These are phyloP conservation scores for Beta corolliflora DNA, from an alignment of 179 eudicot genomes.

Conservation along the genomic window DNA sequence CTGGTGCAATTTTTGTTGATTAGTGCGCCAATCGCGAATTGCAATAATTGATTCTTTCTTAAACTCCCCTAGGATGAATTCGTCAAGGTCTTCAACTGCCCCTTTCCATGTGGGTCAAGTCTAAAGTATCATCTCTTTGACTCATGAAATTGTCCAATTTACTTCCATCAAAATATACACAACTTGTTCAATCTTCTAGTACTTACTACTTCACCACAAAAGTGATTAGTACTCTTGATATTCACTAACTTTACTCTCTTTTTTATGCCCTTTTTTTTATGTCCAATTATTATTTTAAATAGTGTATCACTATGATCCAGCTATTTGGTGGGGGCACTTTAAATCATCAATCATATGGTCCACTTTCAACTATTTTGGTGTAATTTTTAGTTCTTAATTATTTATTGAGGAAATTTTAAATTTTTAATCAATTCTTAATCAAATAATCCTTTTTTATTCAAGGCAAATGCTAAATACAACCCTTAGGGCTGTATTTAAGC, in stretches of 20 bases:
- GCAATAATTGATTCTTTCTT: not conserved
- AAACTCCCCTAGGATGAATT: not conserved
- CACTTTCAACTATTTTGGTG: not conserved
- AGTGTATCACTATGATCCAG: conserved; percentile 1
- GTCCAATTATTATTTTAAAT: no score
- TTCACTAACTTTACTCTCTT: not conserved
- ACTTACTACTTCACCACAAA: not conserved
- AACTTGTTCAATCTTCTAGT: conserved; percentile 7
- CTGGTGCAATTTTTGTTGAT: not conserved
- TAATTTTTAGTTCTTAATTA: no score
- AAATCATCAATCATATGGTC: conserved; percentile 9
- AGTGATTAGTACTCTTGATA: not conserved
- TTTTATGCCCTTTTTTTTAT: not conserved
- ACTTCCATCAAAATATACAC: not conserved
- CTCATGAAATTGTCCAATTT: not conserved
- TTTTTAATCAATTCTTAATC: not conserved
- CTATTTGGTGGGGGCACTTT: conserved; percentile 3
- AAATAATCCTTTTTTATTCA: not conserved
- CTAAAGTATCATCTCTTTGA: not conserved
- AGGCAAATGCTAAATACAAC: no score
- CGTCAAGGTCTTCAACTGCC: conserved; percentile 21
- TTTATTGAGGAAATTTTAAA: no score
- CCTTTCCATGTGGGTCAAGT: conserved; percentile 2
- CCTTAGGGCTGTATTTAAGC: no score
- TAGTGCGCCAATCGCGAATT: not conserved